Conservation (phyloP, 2,329 filamentous ascomycete species). For the Periglandula ipomoeae region DNA sequence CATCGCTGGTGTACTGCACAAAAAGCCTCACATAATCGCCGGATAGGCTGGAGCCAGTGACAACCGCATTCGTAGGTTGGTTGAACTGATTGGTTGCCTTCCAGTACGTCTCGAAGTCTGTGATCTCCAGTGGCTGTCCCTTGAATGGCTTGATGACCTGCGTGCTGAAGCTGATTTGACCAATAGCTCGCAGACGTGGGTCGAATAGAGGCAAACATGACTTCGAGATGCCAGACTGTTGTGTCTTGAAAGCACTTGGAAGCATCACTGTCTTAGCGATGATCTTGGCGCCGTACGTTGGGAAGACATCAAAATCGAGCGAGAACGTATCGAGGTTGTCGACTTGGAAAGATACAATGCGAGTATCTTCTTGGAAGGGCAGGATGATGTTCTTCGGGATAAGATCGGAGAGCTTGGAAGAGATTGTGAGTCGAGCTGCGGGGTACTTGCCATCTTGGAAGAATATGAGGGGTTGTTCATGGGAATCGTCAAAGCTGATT, state of each 20-base stretch:
- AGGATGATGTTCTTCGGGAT: constrained; percentile 94
- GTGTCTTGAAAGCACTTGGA: constrained; percentile 72
- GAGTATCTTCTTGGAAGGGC: constrained; percentile 92
- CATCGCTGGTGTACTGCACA: constrained; percentile 84
- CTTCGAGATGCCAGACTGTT: constrained; percentile 57
- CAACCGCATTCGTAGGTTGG: constrained; percentile 68
- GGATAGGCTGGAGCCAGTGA: constrained; percentile 89
- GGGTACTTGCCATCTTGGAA: constrained; percentile 97
- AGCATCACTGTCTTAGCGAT: constrained; percentile 93
- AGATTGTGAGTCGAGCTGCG: constrained; percentile 88
- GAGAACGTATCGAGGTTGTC: constrained; percentile 89
- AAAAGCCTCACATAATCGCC: constrained; percentile 92
- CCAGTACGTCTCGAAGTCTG: constrained; percentile 98
- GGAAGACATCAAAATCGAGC: constrained; percentile 95
- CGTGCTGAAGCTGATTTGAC: constrained; percentile 86
- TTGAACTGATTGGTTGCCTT: constrained; percentile 94
- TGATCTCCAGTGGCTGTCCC: constrained; percentile 88
- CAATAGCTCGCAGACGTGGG: constrained; percentile 81
- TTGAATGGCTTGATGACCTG: constrained; percentile 96
- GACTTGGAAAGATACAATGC: constrained; percentile 89
- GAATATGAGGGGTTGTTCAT: constrained; percentile 76
- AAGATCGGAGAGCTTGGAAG: constrained; percentile 89
- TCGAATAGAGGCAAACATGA: constrained; percentile 90
- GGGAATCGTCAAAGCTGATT: constrained; percentile 73
- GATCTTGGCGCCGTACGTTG: constrained; percentile 93